phyloP scores from a whole-genome alignment of 2,329 filamentous ascomycete genomes.

The Aphanoascus verrucosus region DNA sequence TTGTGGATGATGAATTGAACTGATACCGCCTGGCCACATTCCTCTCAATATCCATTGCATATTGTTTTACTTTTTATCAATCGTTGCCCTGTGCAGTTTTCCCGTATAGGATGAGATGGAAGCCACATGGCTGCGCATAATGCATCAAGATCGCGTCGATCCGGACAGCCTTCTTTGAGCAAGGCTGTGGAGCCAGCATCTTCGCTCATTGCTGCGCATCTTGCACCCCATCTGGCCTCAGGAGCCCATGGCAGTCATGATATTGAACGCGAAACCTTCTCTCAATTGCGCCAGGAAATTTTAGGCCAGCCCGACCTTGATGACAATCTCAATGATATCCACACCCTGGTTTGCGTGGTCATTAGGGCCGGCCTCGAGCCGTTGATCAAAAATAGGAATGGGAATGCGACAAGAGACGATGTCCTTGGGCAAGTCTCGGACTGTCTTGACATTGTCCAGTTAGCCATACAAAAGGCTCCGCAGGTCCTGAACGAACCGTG shows the following conservation, averaged over 20 bases:
- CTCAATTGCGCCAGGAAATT: conserved; percentile 59
- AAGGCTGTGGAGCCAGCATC: conserved; percentile 36
- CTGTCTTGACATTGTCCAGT: conserved; percentile 65
- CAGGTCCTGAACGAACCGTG: conserved; percentile 54
- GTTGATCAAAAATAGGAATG: conserved; percentile 37
- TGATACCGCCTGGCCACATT: not conserved
- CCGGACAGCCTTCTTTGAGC: conserved; percentile 5
- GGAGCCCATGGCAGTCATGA: conserved; percentile 51
- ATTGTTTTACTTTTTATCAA: not conserved
- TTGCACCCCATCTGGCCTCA: conserved; percentile 68
- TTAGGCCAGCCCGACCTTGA: conserved; percentile 44
- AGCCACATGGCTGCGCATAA: conserved; percentile 12
- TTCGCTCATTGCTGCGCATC: conserved; percentile 77
- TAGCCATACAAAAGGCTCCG: conserved; percentile 64
- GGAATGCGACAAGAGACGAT: conserved; percentile 18
- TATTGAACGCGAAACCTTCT: conserved; percentile 62
- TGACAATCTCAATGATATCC: conserved; percentile 64
- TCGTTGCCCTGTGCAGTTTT: not conserved
- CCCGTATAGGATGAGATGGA: conserved; percentile 10
- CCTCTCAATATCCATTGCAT: not conserved
- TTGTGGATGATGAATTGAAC: too few species aligned
- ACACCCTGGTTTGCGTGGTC: conserved; percentile 76
- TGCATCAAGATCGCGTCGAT: conserved; percentile 10
- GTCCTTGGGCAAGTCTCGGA: conserved; percentile 41
- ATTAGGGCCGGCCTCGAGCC: conserved; percentile 64